Evolutionary conservation across 1,284 basidiomycete genomes (phyloP), one percentile per base, ranked within the genome.

Genomic region (Athelia psychrophila): DNA sequence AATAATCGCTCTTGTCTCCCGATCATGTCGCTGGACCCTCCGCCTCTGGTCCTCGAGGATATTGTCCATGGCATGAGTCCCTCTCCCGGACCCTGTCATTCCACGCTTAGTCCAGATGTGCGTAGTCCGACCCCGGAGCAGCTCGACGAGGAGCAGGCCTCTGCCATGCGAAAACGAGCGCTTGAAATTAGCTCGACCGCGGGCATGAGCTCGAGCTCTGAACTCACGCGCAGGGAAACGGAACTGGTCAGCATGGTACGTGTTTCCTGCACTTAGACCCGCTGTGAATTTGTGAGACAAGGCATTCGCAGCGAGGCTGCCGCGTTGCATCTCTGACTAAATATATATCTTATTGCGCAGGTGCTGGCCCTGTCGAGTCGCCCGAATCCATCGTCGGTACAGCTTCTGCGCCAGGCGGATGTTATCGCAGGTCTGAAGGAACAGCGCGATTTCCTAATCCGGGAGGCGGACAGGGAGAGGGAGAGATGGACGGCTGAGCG

Each of bases 161-260:
- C 38, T n/a, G 38, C n/a, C n/a, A 42, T 42, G 38, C 38, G 38
- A 22, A 42, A 22, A 22, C 16, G 38, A 16, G 38, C n/a, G n/a
- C n/a, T n/a, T 6, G 38, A 42, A 22, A 8, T 42, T 6, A 42
- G 20, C 20, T 22, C 27, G 27, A 30, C n/a, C n/a, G 8, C 38
- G 9, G 38, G 20, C 20, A 22, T 16, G 6, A 16, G 20, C 5
- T 16, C 38, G 6, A 16, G 20, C 5, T 16, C 6, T n/a, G 38
- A 22, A 22, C 40, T 59, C 19, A 70, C 59, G 40, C 48, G 65
- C 0, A 68, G 69, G 50, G 83, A 85, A 63, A 72, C 68, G 46
- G 80, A 87, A 61, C 69, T 87, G 12, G 64, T 72, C 2, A 73
- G 77, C 52, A 86, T 86, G 81, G 85, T 86, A 60, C 54, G 74